Evolutionary conservation across 2,329 filamentous ascomycete genomes (phyloP).

Genomic region (Amylocarpus encephaloides): DNA sequence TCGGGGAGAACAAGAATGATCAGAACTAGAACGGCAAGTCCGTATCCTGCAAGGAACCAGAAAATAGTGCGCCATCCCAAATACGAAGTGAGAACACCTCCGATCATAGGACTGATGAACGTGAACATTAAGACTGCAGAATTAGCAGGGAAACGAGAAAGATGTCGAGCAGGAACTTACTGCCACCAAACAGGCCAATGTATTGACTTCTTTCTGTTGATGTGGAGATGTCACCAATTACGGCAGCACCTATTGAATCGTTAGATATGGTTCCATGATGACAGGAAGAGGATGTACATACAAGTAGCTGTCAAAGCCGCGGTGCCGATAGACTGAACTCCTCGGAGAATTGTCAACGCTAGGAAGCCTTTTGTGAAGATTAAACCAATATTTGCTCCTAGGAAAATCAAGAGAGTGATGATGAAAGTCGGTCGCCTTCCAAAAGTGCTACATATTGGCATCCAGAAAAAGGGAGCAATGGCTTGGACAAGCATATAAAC

Average conservation of each 20-base stretch:
- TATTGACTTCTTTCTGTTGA: conserved; percentile 55
- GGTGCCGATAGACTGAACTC: conserved; percentile 51
- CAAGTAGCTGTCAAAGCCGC: conserved; percentile 51
- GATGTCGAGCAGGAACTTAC: conserved; percentile 1
- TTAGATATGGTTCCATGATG: neutral
- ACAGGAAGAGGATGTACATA: neutral
- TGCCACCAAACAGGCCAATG: conserved; percentile 48
- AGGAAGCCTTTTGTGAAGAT: conserved; percentile 37
- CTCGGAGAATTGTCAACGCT: conserved; percentile 45
- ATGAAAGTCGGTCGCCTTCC: conserved; percentile 49
- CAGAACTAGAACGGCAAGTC: conserved; percentile 31
- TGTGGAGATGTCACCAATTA: conserved; percentile 58
- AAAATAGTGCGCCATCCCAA: conserved; percentile 45
- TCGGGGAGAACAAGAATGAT: conserved; percentile 20
- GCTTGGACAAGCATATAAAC: conserved; percentile 45
- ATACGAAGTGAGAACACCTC: conserved; percentile 38
- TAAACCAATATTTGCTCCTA: conserved; percentile 40
- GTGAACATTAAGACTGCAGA: conserved; percentile 29
- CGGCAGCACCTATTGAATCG: conserved; percentile 38
- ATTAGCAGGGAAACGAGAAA: conserved; percentile 24
- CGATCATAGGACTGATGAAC: conserved; percentile 41
- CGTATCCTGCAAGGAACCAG: conserved; percentile 44
- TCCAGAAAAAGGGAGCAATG: conserved; percentile 44
- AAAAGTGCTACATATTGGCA: conserved; percentile 41
- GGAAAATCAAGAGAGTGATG: conserved; percentile 40